Base-by-base conservation (phyloP, 495 filamentous ascomycete species). In the Penicillium parvum region DNA sequence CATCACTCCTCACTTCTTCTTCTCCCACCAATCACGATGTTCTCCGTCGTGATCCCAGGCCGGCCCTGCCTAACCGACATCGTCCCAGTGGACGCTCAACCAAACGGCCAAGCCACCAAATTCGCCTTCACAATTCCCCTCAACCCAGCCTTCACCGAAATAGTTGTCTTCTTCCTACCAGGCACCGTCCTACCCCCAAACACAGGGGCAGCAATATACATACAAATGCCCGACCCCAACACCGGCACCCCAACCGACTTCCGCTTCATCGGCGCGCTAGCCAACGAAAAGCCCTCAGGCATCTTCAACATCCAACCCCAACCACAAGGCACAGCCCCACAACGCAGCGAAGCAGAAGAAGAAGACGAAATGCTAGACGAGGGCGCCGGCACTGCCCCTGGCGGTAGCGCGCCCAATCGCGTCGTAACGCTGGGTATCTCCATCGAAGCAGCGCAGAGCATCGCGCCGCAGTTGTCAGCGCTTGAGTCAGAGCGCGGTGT, bases 101-200 rank as follows among this genome's bases (percentile, higher is more conserved):
- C 65, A 23, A 68, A 65, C 35, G 64, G 63, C 35, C 78, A 81
- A 46, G 63, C 76, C 7, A 83, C 80, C 8, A 82, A 86, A 65
- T 85, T 79, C 62, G 76, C 81, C 34, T 85, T 86, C 67, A 65
- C 68, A 20, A 71, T 86, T 55, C 72, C 81, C 1, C 52, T 73
- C 5, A 49, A 49, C n/a, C 75, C 81, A 0, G 34, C 68, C 17
- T 89, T 95, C 73, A 76, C 73, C 32, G 88, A 96, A 50, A 68
- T 99, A 40, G 84, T 87, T 48, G 79, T 96, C 49, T 97, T 99
- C 73, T 69, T 96, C 27, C 81, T 95, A 5, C 92, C 92, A 1
- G 86, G 85, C 35, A 74, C 80, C 6, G 61, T 73, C 20, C 76
- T 98, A 0, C 90, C 90, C 0, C 73, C 73, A 3, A 78, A 78